Base-by-base conservation (phyloP, 2,329 filamentous ascomycete genomes). In the Orbilia blumenaviensis region DNA sequence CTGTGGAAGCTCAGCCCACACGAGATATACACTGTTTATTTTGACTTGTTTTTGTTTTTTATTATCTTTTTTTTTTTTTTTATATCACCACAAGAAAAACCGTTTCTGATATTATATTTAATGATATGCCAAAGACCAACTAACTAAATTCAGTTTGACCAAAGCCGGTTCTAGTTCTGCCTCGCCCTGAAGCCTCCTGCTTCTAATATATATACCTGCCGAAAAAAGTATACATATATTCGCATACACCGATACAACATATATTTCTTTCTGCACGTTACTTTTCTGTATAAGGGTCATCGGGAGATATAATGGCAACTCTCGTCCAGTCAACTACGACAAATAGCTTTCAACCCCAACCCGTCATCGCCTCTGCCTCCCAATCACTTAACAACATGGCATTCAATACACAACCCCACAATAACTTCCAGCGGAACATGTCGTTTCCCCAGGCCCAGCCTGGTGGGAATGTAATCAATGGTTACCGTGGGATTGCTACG, bases 311-410 rank as follows among this genome's bases (percentile, higher is more conserved):
- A 27, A 94, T 95, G 92, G 92, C 92, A 86, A 91, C 92, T 83
- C 87, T 94, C 86, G 90, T 94, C 81, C 92, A 94, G 85, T 89
- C 90, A 9, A 75, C 71, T 32, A 68, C 71, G 8, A 50, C 71
- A 50, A 75, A 75, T 36, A 75, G 77, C 92, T 91, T 82, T 88
- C 91, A 79, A 54, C 78, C 81, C 87, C 83, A 89, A 91, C 79
- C 77, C 64, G 58, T 87, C 89, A 81, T 90, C 90, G 78, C 91
- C 93, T 87, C 91, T 93, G 83, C 88, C 90, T 80, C 88, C 90
- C 82, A 88, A 90, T 78, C 86, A 87, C 66, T 90, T 91, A 76
- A 86, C 88, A 44, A 87, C 88, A 67, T 88, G 90, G 82, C 82
- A 86, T 67, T 82, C 84, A 60, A 82, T 84, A 66, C 87, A 87